Percentiles rank a stretch among this genome's conserved stretches.
Evolutionary conservation across 768 basidiomycete genomes (phyloP).

Genomic region (Tylopilus rubrobrunneus): DNA sequence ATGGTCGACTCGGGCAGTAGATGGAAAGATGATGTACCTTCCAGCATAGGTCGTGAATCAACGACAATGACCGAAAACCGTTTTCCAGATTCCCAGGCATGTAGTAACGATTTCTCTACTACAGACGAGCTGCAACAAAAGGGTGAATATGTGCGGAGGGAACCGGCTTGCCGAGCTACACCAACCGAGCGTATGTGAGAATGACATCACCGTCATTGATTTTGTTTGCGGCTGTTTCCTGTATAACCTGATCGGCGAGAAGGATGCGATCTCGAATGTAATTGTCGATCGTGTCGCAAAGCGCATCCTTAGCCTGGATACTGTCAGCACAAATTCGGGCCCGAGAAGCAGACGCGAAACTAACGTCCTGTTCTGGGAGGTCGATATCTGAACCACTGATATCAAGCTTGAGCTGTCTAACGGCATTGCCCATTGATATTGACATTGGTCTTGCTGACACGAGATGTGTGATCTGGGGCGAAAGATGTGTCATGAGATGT

Average conservation of each 20-base stretch:
- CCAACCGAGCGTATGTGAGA: conserved; percentile 87
- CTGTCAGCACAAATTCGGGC: background rate
- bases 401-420: conserved; percentile 90
- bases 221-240: conserved; percentile 83
- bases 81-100: conserved; percentile 70
- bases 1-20: background rate
- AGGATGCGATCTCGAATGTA: conserved; percentile 94
- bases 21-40: conserved; percentile 50
- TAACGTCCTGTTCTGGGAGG: conserved; percentile 90
- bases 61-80: conserved; percentile 88
- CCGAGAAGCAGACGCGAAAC: conserved; percentile 13
- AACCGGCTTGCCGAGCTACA: background rate
- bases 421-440: conserved; percentile 92
- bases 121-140: conserved; percentile 72
- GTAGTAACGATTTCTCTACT: conserved; percentile 83
- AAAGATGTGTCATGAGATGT: conserved; percentile 88
- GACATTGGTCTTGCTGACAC: conserved; percentile 88
- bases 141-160: background rate
- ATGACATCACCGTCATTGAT: conserved; percentile 93
- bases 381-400: conserved; percentile 92
- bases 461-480: conserved; percentile 88
- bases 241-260: conserved; percentile 90
- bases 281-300: conserved; percentile 83
- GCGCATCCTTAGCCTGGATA: conserved; percentile 75
- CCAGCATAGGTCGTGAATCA: conserved; percentile 91